phyloP scores from a whole-genome alignment of 73 alveolate genomes.

The Paramecium tetraurelia region DNA sequence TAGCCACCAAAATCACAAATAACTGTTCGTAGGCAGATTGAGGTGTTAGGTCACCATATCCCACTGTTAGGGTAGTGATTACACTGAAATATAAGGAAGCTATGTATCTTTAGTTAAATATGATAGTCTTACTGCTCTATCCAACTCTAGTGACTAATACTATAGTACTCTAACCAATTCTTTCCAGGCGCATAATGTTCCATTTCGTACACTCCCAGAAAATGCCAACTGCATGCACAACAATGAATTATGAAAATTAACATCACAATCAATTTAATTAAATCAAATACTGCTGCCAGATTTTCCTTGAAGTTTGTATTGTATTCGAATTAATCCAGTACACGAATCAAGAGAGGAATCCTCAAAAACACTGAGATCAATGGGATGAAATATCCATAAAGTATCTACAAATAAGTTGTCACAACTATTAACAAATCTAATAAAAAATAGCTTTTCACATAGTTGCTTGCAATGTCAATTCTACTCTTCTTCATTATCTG shows the following conservation, averaged over 20 bases:
- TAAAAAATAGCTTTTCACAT: slow-evolving; percentile 5
- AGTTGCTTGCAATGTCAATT: not conserved
- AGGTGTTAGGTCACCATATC: slow-evolving; percentile 61
- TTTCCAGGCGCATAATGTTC: not conserved
- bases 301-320: slow-evolving; percentile 8
- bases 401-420: not conserved
- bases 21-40: not conserved
- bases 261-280: slow-evolving; percentile 23
- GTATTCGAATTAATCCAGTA: slow-evolving; percentile 23
- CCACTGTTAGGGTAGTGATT: slow-evolving; percentile 53
- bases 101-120: slow-evolving; percentile 16
- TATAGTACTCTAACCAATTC: slow-evolving; percentile 49
- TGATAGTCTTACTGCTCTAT: not conserved
- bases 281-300: slow-evolving; percentile 20
- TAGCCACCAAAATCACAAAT: slow-evolving; percentile 32
- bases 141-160: slow-evolving; percentile 20
- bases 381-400: not conserved
- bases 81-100: slow-evolving; percentile 53
- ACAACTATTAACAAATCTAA: slow-evolving; percentile 5
- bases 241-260: slow-evolving; percentile 39
- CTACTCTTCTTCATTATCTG: not conserved
- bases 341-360: not conserved
- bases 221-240: slow-evolving; percentile 63
- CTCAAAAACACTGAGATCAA: not conserved
- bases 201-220: slow-evolving; percentile 14